Evolutionary conservation across 2,329 filamentous ascomycete species (phyloP).

Genomic region (Microdochium bolleyi): DNA sequence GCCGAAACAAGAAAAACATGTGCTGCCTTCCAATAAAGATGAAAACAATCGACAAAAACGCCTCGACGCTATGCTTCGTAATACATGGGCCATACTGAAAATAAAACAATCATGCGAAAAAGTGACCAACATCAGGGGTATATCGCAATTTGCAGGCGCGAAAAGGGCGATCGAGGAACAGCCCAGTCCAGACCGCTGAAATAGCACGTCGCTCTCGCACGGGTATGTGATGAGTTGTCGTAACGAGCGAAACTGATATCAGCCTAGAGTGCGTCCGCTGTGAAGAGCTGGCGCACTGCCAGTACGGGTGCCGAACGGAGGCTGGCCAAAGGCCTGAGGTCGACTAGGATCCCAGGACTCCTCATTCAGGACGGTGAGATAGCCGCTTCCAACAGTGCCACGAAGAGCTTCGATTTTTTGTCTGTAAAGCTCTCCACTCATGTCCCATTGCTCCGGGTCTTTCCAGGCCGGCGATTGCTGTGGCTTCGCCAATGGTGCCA

Average conservation of each 20-base stretch:
- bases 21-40: neutral
- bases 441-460: constrained; percentile 51
- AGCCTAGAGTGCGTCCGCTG: constrained; percentile 44
- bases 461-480: constrained; percentile 27
- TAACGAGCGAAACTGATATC: constrained; percentile 12
- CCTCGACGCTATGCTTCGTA: constrained; percentile 24
- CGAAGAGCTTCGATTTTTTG: constrained; percentile 83
- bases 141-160: constrained; percentile 4
- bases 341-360: constrained; percentile 52
- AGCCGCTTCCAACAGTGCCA: constrained; percentile 77
- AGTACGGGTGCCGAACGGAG: constrained; percentile 26
- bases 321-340: constrained; percentile 26
- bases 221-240: constrained; percentile 1
- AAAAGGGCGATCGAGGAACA: constrained; percentile 5
- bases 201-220: neutral
- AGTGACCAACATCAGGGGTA: constrained; percentile 9
- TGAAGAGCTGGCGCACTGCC: constrained; percentile 38
- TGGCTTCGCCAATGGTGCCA: constrained; percentile 20
- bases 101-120: constrained; percentile 12
- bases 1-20: neutral
- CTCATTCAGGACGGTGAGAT: constrained; percentile 79
- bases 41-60: constrained; percentile 10
- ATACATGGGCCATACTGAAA: constrained; percentile 13
- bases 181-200: constrained; percentile 2
- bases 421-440: constrained; percentile 70